phyloP scores from a whole-genome alignment of 1,284 basidiomycete species.

The Apiotrichum laibachii region DNA sequence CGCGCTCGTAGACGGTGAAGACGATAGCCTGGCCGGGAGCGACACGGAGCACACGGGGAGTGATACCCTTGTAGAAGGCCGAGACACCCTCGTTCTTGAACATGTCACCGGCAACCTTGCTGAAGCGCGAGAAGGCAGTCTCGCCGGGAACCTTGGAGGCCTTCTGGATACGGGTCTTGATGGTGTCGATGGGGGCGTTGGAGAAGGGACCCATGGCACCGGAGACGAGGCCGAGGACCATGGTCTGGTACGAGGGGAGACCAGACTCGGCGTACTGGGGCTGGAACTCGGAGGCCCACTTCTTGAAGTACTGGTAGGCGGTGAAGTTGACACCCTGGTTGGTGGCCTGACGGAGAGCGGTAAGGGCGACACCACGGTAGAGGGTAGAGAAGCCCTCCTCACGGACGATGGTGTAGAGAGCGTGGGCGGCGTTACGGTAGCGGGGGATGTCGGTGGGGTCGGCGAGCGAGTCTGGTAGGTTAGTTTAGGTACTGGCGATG shows the following conservation, averaged over 20 bases:
- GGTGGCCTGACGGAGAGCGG: constrained; percentile 92
- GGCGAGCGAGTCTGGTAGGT: constrained; percentile 71
- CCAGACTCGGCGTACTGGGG: constrained; percentile 61
- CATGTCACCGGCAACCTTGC: constrained; percentile 82
- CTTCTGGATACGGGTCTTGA: constrained; percentile 85
- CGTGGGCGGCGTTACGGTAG: constrained; percentile 95
- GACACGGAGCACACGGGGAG: constrained; percentile 90
- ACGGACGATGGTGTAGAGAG: constrained; percentile 88
- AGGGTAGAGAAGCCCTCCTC: constrained; percentile 86
- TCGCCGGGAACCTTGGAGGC: constrained; percentile 72
- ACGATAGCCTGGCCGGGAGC: constrained; percentile 74
- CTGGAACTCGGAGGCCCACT: constrained; percentile 70
- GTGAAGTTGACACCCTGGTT: constrained; percentile 99
- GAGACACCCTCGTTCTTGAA: constrained; percentile 83
- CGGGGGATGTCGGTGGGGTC: constrained; percentile 91
- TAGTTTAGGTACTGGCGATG: not conserved
- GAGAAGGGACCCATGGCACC: constrained; percentile 97
- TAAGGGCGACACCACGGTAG: constrained; percentile 89
- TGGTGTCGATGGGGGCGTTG: constrained; percentile 96
- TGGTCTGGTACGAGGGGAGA: constrained; percentile 91
- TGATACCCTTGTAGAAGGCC: constrained; percentile 97
- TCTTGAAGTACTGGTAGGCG: constrained; percentile 95
- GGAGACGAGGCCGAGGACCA: constrained; percentile 88
- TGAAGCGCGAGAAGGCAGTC: constrained; percentile 69
- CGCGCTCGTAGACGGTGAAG: constrained; percentile 70